phyloP scores from a whole-genome alignment of 257 asterid species.

The Lavandula angustifolia region DNA sequence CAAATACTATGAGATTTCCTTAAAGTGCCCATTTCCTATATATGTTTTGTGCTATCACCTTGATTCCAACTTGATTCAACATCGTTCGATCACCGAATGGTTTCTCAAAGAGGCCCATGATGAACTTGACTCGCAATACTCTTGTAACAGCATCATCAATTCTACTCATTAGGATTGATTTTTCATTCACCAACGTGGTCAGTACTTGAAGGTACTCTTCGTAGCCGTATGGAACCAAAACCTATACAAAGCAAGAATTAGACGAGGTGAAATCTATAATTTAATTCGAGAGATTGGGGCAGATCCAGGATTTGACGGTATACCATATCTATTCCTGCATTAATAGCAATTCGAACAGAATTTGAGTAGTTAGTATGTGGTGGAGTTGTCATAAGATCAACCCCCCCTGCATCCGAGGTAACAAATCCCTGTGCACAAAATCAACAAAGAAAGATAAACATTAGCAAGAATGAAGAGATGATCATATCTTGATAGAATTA shows the following conservation, averaged over 20 bases:
- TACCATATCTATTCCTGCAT: conserved; percentile 82
- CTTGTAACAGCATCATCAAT: conserved; percentile 67
- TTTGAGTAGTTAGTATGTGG: conserved; percentile 59
- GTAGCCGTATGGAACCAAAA: conserved; percentile 51
- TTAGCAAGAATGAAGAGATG: too few relatives aligned
- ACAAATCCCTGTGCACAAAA: conserved; percentile 58
- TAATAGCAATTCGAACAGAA: conserved; percentile 49
- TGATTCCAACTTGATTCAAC: conserved; percentile 44
- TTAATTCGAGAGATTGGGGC: too few relatives aligned
- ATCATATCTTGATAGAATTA: too few relatives aligned
- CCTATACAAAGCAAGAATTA: conserved; percentile 20
- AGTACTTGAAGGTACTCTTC: conserved; percentile 47
- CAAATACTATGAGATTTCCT: too few relatives aligned
- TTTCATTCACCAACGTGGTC: conserved; percentile 46
- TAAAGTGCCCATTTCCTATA: too few relatives aligned
- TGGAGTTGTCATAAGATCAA: conserved; percentile 64
- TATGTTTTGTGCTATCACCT: conserved; percentile 29
- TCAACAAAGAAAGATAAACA: too few relatives aligned
- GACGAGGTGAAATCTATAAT: too few relatives aligned
- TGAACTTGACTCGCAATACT: conserved; percentile 60
- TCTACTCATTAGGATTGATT: conserved; percentile 51
- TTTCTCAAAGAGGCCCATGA: conserved; percentile 63
- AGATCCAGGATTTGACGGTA: background rate
- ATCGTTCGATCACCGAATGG: conserved; percentile 50
- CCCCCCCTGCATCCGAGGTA: conserved; percentile 64